These are phyloP conservation scores for Plasmodium yoelii DNA, from an alignment of 169 alveolate species.

Conservation along the genomic window DNA sequence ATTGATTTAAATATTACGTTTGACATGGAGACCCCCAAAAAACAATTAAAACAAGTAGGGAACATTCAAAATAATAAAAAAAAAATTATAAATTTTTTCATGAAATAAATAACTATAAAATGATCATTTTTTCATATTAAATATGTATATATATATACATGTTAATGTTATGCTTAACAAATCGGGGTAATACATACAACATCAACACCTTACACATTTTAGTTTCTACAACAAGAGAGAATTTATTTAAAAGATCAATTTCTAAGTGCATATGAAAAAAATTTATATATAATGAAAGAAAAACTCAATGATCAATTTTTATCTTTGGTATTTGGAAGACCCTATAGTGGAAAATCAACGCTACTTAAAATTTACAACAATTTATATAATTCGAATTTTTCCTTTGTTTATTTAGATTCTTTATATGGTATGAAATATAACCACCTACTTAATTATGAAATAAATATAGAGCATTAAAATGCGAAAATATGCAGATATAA, in stretches of 20 bases:
- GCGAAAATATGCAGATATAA: no score
- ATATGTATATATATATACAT: no score
- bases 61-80: neutral
- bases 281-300: conserved; percentile 53
- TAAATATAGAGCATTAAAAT: no score
- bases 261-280: conserved; percentile 35
- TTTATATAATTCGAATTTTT: conserved; percentile 19
- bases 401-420: conserved; percentile 60
- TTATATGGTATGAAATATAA: conserved; percentile 40
- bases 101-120: no score
- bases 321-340: conserved; percentile 35
- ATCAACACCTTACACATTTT: neutral
- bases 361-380: conserved; percentile 55
- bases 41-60: conserved; percentile 39
- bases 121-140: no score
- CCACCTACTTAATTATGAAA: no score
- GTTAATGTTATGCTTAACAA: no score
- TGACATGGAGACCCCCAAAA: conserved; percentile 15
- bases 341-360: conserved; percentile 53
- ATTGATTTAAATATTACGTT: conserved; percentile 17
- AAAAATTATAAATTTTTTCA: neutral
- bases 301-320: conserved; percentile 36
- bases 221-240: conserved; percentile 29
- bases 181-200: neutral
- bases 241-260: conserved; percentile 37